Evolutionary conservation across 176 grass and related monocot genomes (phyloP), one percentile per base, ranked within the genome.

Genomic region (Triticum aestivum): DNA sequence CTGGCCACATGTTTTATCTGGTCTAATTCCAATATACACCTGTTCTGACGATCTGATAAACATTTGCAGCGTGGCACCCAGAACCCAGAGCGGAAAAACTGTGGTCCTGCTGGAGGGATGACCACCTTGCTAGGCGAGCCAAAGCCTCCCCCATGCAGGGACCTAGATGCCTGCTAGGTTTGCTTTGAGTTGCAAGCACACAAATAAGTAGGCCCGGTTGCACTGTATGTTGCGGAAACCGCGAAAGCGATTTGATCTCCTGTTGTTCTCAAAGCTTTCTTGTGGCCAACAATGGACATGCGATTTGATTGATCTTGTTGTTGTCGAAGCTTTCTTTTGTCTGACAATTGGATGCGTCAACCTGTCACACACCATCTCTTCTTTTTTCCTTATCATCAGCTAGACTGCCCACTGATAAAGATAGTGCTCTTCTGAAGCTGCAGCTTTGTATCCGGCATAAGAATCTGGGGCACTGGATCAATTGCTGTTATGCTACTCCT

Each of bases 151-250:
- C 92, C 92, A 10, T 98, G 97, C 92, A 96, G 97, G 54, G 92
- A 96, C 81, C 89, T 98, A 27, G 92, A 96, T 86, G 97, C 92
- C 20, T 98, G 94, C 89, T 98, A 89, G 94, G 26, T 79, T 89
- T 93, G 54, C 27, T 73, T 71, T 4, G 5, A 86, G 63, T 79
- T 88, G 59, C 61, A 69, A 69, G 37, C 84, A 74, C 86, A 79
- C 52, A 75, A 88, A 88, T 92, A 90, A 92, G 58, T 80, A 66
- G 41, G 71, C 51, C 49, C 3, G 13, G 30, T 81, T 18, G 32
- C 54, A 59, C 24, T 80, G 71, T 85, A 65, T 26, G 73, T 56
- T 71, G 69, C 81, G 82, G 63, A 82, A 85, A 82, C 89, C 84
- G 69, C 61, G 39, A 70, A 84, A 62, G 74, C 21, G 11, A 81